phyloP scores from a whole-genome alignment of 345 rosid species.

The Syzygium oleosum region DNA sequence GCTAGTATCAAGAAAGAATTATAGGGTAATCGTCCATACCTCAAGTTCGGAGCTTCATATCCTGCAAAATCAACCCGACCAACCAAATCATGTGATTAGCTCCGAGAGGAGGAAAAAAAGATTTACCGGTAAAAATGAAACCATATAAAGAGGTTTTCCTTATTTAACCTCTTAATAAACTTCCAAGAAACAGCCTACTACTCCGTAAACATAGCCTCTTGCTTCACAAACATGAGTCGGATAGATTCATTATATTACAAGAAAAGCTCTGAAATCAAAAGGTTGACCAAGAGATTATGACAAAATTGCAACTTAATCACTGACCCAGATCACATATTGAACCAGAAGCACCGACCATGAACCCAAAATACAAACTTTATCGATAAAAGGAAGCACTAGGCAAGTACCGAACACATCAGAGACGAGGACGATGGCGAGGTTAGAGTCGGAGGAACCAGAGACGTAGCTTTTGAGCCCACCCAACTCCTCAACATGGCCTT shows the following conservation, averaged over 20 bases:
- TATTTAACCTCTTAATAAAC: neutral
- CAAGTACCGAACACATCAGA: constrained; percentile 42
- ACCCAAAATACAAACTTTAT: neutral
- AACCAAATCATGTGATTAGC: neutral
- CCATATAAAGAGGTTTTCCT: neutral
- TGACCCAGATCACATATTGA: neutral
- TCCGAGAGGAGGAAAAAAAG: neutral
- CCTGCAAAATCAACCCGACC: constrained; percentile 13
- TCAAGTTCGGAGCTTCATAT: constrained; percentile 35
- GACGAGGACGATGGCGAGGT: constrained; percentile 47
- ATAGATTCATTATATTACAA: neutral
- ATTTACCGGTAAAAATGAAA: neutral
- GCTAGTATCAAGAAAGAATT: neutral
- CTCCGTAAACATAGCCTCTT: neutral
- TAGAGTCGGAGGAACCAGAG: constrained; percentile 48
- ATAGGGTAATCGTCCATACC: constrained; percentile 25
- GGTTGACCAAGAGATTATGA: neutral
- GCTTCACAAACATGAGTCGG: neutral
- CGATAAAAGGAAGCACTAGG: neutral
- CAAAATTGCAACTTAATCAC: neutral
- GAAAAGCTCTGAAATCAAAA: neutral
- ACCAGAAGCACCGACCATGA: constrained; percentile 1
- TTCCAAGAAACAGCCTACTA: neutral
- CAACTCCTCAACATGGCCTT: constrained; percentile 48
- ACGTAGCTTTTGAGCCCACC: constrained; percentile 59